Percentiles rank a stretch among this genome's conserved stretches.
Evolutionary conservation across 1,284 basidiomycete genomes (phyloP).

Genomic region (Cutaneotrichosporon daszewskae): DNA sequence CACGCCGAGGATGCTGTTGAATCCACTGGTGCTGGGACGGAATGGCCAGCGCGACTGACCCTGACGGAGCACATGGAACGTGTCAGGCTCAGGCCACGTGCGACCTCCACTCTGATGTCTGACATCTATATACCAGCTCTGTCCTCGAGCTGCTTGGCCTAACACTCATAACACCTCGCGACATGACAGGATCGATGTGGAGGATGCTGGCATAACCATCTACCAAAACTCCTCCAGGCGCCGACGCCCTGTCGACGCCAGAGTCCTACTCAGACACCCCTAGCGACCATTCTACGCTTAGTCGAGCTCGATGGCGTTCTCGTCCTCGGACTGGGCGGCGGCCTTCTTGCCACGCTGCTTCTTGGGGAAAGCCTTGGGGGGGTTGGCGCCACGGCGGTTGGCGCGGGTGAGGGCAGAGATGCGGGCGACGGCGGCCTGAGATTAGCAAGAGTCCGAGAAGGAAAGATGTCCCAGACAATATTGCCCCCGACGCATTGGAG

Average conservation of each 20-base stretch:
- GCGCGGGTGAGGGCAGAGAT: slow-evolving; percentile 66
- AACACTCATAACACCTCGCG: neutral
- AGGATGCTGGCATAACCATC: slow-evolving; percentile 14
- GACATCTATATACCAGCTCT: no score
- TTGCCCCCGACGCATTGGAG: slow-evolving; percentile 13
- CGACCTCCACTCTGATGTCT: no score
- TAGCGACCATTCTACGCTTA: slow-evolving; percentile 17
- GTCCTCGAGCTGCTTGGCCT: neutral
- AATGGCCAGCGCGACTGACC: no score
- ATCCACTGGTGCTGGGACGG: no score
- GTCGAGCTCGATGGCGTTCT: slow-evolving; percentile 46
- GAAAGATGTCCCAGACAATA: slow-evolving; percentile 6
- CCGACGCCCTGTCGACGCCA: slow-evolving; percentile 6
- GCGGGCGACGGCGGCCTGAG: slow-evolving; percentile 71
- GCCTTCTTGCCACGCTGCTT: slow-evolving; percentile 76
- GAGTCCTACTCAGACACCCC: neutral
- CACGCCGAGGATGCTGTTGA: no score
- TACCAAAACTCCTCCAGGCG: slow-evolving; percentile 14
- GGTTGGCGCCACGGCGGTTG: slow-evolving; percentile 65
- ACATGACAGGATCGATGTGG: neutral
- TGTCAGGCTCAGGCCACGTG: no score
- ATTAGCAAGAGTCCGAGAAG: slow-evolving; percentile 8
- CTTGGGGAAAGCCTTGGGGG: slow-evolving; percentile 56
- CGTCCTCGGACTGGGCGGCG: slow-evolving; percentile 60
- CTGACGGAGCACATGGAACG: no score